Conservation (phyloP, 208 protist species). For the Endotrypanum monterogeii region DNA sequence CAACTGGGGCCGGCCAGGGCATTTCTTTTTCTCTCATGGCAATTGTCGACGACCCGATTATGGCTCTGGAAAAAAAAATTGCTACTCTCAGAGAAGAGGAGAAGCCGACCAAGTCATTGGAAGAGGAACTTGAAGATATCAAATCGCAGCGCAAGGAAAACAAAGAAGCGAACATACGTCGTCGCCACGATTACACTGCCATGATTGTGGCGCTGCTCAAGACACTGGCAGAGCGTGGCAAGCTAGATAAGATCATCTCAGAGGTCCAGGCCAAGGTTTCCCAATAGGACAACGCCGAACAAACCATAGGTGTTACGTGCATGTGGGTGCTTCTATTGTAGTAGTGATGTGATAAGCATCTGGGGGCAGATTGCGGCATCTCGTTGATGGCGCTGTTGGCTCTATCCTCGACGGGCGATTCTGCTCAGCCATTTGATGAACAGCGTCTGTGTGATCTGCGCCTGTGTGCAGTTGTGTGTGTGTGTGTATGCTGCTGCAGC, state of each 20-base stretch:
- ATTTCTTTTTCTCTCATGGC: conserved; percentile 97
- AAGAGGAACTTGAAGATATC: conserved; percentile 63
- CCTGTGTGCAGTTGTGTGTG: background rate
- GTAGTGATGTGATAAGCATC: background rate
- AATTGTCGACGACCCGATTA: conserved; percentile 89
- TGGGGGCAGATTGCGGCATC: background rate
- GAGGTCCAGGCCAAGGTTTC: conserved; percentile 27
- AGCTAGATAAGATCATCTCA: conserved; percentile 64
- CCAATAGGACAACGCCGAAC: background rate
- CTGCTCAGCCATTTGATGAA: background rate
- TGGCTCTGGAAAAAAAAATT: conserved; percentile 71
- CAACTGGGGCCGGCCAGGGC: conserved; percentile 55
- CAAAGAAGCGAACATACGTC: conserved; percentile 92
- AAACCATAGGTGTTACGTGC: background rate
- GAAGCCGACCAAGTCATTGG: conserved; percentile 55
- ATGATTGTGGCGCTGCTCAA: conserved; percentile 95
- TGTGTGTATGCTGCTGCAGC: background rate
- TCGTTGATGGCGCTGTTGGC: too few species aligned
- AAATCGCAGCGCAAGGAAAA: conserved; percentile 54
- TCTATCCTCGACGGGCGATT: too few species aligned
- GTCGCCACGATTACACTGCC: conserved; percentile 97
- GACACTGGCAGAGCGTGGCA: conserved; percentile 92
- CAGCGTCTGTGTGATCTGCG: background rate
- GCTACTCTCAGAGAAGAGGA: conserved; percentile 37
- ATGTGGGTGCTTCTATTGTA: background rate